Evolutionary conservation across 306 rosid species (phyloP).

Genomic region (Begonia masoniana): DNA sequence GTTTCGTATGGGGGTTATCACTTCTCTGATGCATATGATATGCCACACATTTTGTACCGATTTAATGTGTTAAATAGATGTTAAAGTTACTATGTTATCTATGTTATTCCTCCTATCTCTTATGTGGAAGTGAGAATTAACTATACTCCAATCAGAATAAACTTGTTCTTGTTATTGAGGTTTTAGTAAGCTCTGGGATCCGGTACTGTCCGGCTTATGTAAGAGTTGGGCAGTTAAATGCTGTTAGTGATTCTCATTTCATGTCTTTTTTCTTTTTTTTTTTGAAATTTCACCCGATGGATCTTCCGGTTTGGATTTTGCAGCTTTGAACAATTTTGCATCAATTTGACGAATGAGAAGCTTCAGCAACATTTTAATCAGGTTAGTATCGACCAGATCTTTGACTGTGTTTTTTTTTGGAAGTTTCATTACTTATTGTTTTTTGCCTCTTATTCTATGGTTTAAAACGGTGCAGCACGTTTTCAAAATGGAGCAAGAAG

Average conservation of each 20-base stretch:
- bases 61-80: no score
- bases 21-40: no score
- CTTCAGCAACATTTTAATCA: constrained; percentile 99
- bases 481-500: constrained; percentile 99
- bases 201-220: neutral
- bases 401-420: neutral
- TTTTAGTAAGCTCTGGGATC: neutral
- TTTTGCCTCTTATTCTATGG: constrained; percentile 6
- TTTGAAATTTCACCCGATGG: no score
- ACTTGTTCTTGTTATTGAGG: neutral
- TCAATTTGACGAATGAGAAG: constrained; percentile 96
- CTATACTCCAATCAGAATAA: no score
- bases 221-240: neutral
- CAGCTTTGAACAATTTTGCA: constrained; percentile 99
- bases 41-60: no score
- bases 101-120: no score
- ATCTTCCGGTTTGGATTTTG: constrained; percentile 8
- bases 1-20: no score
- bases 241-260: constrained; percentile 2
- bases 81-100: no score
- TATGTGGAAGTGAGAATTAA: no score
- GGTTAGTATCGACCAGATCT: constrained; percentile 32
- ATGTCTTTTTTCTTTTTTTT: constrained; percentile 5
- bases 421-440: neutral
- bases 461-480: constrained; percentile 58